phyloP scores from a whole-genome alignment of 139 green algal species.

The Nannochloris sp. region DNA sequence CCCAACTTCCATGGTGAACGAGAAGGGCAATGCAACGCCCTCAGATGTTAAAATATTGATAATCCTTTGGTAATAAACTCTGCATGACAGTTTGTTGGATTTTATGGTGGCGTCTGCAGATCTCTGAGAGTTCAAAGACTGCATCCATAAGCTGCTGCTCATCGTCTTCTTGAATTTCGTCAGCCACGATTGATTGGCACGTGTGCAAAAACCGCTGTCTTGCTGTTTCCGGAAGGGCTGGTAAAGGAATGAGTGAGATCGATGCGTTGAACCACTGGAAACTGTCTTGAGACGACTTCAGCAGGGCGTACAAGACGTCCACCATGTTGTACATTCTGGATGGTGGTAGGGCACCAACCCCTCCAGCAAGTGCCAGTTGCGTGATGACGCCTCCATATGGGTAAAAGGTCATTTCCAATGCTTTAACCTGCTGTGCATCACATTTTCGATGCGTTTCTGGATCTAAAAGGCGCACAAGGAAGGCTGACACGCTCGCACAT shows the following conservation, averaged over 20 bases:
- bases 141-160: slow-evolving; percentile 33
- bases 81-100: slow-evolving; percentile 32
- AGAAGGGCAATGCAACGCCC: too few relatives aligned
- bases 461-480: slow-evolving; percentile 45
- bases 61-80: slow-evolving; percentile 48
- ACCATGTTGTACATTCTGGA: slow-evolving; percentile 33
- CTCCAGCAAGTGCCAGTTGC: slow-evolving; percentile 44
- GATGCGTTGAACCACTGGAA: slow-evolving; percentile 40
- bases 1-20: not conserved
- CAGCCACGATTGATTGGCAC: slow-evolving; percentile 14
- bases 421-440: slow-evolving; percentile 4
- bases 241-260: slow-evolving; percentile 42
- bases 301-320: slow-evolving; percentile 39
- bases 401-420: slow-evolving; percentile 23
- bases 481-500: slow-evolving; percentile 50
- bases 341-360: slow-evolving; percentile 36
- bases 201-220: slow-evolving; percentile 32
- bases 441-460: slow-evolving; percentile 14
- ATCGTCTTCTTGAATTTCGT: slow-evolving; percentile 11
- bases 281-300: slow-evolving; percentile 17
- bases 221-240: slow-evolving; percentile 28
- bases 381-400: slow-evolving; percentile 24
- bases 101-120: slow-evolving; percentile 50
- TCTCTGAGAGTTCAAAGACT: slow-evolving; percentile 50
- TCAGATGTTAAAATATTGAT: slow-evolving; percentile 31